Evolutionary conservation across 2,329 filamentous ascomycete genomes (phyloP), one percentile per base, ranked within the genome.

Genomic region (Colletotrichum tabaci): DNA sequence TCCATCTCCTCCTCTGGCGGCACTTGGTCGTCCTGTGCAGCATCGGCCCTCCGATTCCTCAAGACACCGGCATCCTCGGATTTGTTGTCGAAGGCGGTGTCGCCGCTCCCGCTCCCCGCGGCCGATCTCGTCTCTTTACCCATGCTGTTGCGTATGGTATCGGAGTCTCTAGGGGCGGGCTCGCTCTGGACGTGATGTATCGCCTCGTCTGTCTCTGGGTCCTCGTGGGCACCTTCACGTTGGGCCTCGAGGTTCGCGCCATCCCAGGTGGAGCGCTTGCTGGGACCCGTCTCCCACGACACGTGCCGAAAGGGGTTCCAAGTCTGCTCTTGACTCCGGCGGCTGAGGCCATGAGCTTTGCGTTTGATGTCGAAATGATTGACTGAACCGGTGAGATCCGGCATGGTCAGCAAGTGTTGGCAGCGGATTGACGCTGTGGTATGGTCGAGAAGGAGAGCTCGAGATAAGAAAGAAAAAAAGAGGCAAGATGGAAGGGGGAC

Each of bases 291-390:
- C 18, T 77, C 77, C 80, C 81, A 84, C 26, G 77, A 73, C n/a
- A 84, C 79, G 67, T 84, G 84, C 10, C 83, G 81, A 63, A 87
- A 87, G 9, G 82, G 83, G 40, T 86, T 87, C 80, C 82, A 85
- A 26, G 77, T 75, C 26, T 83, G 80, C 66, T 82, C 80, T 42
- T 44, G 35, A 65, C 79, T 79, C 46, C 81, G 77, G 67, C 85
- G 82, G 61, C 84, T 83, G 53, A 85, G 76, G 26, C 74, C 79
- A 71, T 84, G 83, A 70, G 86, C 86, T 68, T 80, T 78, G 71
- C 82, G 81, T 80, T 84, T 87, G 73, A 84, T 82, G 63, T 78
- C 80, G 75, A 81, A 84, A 52, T 81, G 78, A 74, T 87, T 87
- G 81, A 86, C 86, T 87, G 78, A 72, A 46, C 69, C 69, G 58